Conservation (phyloP, 352 stramenopile genomes). For the Pythium monospermum region DNA sequence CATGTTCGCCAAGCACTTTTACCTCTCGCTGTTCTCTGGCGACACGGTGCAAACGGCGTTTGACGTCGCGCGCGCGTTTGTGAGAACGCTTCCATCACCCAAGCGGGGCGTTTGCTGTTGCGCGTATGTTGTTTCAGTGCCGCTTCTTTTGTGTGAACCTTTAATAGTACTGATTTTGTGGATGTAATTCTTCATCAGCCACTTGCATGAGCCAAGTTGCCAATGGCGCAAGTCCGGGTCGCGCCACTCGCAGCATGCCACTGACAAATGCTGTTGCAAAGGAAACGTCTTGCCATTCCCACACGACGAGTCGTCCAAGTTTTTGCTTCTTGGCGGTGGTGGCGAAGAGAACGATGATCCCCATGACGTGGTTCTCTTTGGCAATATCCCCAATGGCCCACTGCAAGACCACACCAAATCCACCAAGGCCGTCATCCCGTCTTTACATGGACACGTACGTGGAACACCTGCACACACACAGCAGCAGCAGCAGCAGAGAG, state of each 20-base stretch:
- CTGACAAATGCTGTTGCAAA: constrained; percentile 72
- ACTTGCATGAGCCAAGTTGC: constrained; percentile 65
- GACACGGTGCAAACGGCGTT: constrained; percentile 69
- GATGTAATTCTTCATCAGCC: constrained; percentile 25
- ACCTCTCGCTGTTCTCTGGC: constrained; percentile 72
- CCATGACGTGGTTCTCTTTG: constrained; percentile 71
- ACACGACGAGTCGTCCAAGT: constrained; percentile 80
- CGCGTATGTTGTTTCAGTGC: too few relatives aligned
- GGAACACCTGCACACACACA: too few relatives aligned
- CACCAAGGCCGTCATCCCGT: constrained; percentile 62
- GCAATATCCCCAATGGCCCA: constrained; percentile 52
- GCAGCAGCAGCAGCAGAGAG: too few relatives aligned
- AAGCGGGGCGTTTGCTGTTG: constrained; percentile 67
- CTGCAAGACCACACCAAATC: constrained; percentile 50
- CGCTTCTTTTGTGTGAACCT: too few relatives aligned
- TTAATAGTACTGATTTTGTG: background rate
- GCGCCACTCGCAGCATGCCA: constrained; percentile 54
- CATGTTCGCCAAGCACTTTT: constrained; percentile 86
- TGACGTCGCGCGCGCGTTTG: constrained; percentile 64
- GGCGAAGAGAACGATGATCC: constrained; percentile 21
- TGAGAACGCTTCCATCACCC: constrained; percentile 52
- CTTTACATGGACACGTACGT: constrained; percentile 64
- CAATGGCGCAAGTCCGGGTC: constrained; percentile 57
- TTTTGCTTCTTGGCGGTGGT: constrained; percentile 61
- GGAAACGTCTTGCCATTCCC: constrained; percentile 49